Evolutionary conservation across 352 stramenopile genomes (phyloP), one percentile per base, ranked within the genome.

Genomic region (Thalassiosira exigua): DNA sequence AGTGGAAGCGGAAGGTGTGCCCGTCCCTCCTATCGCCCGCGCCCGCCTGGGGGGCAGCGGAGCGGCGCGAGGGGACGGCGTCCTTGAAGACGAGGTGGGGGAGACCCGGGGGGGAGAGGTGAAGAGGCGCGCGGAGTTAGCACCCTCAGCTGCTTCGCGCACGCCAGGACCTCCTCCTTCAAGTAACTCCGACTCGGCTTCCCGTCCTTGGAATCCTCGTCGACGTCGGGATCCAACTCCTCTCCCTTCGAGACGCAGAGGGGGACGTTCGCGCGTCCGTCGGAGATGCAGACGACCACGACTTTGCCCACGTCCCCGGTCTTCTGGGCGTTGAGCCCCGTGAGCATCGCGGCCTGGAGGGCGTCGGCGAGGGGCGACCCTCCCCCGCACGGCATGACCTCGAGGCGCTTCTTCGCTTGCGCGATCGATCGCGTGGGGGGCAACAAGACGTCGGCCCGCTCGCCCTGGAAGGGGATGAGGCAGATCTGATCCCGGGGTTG

Each of bases 371-470:
- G 79, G 21, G 93, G 93, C 42, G 90, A 95, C 69, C 92, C 93
- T 70, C 92, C 93, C 64, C 93, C 93, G 69, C 93, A 96, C 12
- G 93, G 91, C 93, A 96, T 96, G 51, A 91, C 89, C 73, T 96
- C 93, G 44, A 96, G 64, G 54, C 93, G 75, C 44, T 90, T 92
- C 75, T 93, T 93, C 4, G 93, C 90, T 85, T 94, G 91, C 26
- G 91, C 90, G 59, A 96, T 96, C 4, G 89, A 95, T 58, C 90
- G 90, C 3, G 93, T 96, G 0, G 93, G 93, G 26, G 93, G 93
- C 32, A 95, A 75, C 14, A 94, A 75, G 33, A 94, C 89, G 70
- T 94, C 90, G 1, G 88, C 87, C 26, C 66, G 50, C 68, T 94
- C 90, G 73, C 91, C 92, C 70, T 96, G 92, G 90, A 96, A 96